phyloP scores from a whole-genome alignment of 305 asterid species.

The Fraxinus platypoda region DNA sequence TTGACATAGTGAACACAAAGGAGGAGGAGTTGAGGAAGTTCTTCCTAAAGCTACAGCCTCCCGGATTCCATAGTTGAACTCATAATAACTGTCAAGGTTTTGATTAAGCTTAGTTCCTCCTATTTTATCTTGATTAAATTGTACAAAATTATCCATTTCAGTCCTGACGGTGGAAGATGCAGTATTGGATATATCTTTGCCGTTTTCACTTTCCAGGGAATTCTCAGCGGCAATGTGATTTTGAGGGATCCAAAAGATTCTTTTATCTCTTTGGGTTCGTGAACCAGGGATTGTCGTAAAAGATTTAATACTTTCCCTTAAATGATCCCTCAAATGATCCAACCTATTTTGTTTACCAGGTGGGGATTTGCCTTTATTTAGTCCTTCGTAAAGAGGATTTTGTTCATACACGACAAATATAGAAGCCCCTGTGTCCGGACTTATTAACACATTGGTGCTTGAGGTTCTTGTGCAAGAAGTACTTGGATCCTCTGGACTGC shows the following conservation, averaged over 20 bases:
- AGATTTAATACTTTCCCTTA: conserved; percentile 35
- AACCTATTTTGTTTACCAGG: conserved; percentile 25
- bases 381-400: conserved; percentile 73
- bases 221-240: conserved; percentile 35
- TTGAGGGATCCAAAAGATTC: conserved; percentile 45
- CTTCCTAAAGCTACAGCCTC: conserved; percentile 69
- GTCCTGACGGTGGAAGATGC: conserved; percentile 21
- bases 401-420: conserved; percentile 53
- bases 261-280: conserved; percentile 33
- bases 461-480: conserved; percentile 56
- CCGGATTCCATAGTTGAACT: conserved; percentile 58
- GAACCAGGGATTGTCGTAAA: conserved; percentile 36
- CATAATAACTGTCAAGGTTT: conserved; percentile 29
- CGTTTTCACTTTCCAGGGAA: conserved; percentile 23
- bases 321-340: conserved; percentile 10
- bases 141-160: conserved; percentile 22
- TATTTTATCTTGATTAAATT: conserved; percentile 21
- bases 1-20: conserved; percentile 73
- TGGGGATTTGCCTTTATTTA: conserved; percentile 30
- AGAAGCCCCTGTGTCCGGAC: conserved; percentile 47
- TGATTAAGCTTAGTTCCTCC: conserved; percentile 18
- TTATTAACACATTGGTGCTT: conserved; percentile 38
- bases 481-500: conserved; percentile 66
- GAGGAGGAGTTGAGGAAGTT: conserved; percentile 70
- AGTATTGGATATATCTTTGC: conserved; percentile 30